Base-by-base conservation (phyloP, 106 monocot genomes). In the Allium sativum region DNA sequence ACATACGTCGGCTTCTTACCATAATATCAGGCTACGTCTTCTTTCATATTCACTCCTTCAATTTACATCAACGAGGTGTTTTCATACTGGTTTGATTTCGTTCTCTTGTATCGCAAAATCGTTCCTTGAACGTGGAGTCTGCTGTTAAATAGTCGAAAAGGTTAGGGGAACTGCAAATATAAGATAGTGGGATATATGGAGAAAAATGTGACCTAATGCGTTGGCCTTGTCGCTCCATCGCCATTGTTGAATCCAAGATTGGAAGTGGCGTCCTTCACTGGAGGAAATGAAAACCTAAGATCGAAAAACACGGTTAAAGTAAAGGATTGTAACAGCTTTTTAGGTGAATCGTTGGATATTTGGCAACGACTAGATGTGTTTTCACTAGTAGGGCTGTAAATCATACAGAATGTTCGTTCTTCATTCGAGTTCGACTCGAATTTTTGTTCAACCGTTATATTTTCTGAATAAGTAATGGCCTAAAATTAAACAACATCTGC, bases 21-120 rank as follows among this genome's bases (percentile, higher is more conserved):
- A 6, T 46, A 48, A 73, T 89, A 89, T 81, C 84, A 89, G 0
- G 59, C 64, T 13, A 89, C 88, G 52, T 89, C 88, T 48, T 89
- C 88, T 73, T 74, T 89, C 14, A 84, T 89, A 67, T 81, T 89
- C 66, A 89, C 88, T 0, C 88, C 88, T 70, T 84, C 88, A 58
- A 89, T 81, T 70, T 89, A 84, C 10, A 89, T 9, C 69, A 89
- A 57, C 40, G 88, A 89, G 9, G 81, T 84, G 77, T 81, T 83
- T 70, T 89, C 92, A 53, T 83, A 81, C 75, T 86, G 81, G 56
- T 84, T 83, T 20, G 83, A 83, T 63, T 86, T 91, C 63, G 83
- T 81, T 46, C 84, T 81, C 72, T 88, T 93, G 75, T 88, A 93
- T 18, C 92, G 88, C 17, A 88, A 82, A 55, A 93, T 77, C 41